Evolutionary conservation across 192 early-diverging fungal species (phyloP).

Genomic region (Lobulomyces angularis): DNA sequence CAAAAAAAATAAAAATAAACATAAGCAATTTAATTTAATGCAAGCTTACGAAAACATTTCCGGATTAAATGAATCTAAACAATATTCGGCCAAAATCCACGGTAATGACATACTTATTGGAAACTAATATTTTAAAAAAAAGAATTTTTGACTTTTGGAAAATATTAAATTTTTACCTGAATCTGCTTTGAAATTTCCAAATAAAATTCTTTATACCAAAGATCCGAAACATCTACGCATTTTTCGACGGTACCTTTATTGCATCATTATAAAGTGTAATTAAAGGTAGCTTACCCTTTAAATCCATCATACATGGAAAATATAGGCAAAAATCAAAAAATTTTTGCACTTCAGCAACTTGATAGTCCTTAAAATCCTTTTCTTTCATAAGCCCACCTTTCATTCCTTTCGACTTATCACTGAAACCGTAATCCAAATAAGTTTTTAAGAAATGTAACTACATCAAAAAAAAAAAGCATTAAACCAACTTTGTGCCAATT

Average conservation of each 20-base stretch:
- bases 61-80: conserved; percentile 21
- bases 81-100: conserved; percentile 37
- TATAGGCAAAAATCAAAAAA: conserved; percentile 14
- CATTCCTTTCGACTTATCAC: conserved; percentile 32
- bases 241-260: conserved; percentile 14
- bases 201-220: conserved; percentile 50
- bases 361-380: conserved; percentile 35
- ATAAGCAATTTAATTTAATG: conserved; percentile 6
- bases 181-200: conserved; percentile 35
- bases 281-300: conserved; percentile 20
- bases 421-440: conserved; percentile 20
- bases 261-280: conserved; percentile 2
- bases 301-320: conserved; percentile 22
- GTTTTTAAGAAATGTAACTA: conserved; percentile 20
- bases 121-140: conserved; percentile 25
- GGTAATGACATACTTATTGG: conserved; percentile 42
- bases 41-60: conserved; percentile 22
- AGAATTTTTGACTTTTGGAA: not conserved
- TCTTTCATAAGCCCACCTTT: conserved; percentile 35
- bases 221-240: conserved; percentile 22
- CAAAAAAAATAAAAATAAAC: not conserved
- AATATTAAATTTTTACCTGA: conserved; percentile 13
- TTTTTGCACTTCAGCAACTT: conserved; percentile 22
- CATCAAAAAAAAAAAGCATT: not conserved
- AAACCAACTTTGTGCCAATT: not conserved